Evolutionary conservation across 768 basidiomycete genomes (phyloP).

Genomic region (Auriscalpium orientale): DNA sequence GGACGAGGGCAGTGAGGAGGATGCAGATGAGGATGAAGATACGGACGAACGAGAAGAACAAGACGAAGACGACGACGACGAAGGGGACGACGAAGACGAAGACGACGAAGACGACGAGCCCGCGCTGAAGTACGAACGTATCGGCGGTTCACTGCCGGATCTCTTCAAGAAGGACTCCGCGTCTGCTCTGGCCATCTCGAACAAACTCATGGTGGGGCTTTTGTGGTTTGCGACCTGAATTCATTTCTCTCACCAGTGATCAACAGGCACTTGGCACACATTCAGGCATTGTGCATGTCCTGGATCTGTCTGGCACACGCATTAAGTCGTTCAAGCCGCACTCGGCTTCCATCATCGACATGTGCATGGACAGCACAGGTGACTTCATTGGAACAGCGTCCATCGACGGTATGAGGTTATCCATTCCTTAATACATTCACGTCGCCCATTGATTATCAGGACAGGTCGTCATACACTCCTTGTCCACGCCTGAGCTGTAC

Average conservation of each 20-base stretch:
- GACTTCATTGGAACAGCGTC: constrained; percentile 92
- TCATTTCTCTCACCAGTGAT: not conserved
- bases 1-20: constrained; percentile 10
- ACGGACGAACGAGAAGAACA: constrained; percentile 10
- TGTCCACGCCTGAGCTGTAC: constrained; percentile 73
- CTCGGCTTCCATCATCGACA: constrained; percentile 77
- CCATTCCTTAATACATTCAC: not conserved
- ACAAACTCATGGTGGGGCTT: constrained; percentile 57
- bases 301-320: constrained; percentile 70
- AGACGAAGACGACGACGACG: constrained; percentile 37
- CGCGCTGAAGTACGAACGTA: constrained; percentile 82
- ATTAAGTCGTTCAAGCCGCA: constrained; percentile 91
- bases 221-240: not conserved
- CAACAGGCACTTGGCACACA: constrained; percentile 86
- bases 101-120: constrained; percentile 88
- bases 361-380: constrained; percentile 73
- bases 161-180: constrained; percentile 86
- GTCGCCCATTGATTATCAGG: constrained; percentile 40
- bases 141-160: constrained; percentile 64
- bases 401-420: constrained; percentile 67
- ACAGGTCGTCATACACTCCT: constrained; percentile 82
- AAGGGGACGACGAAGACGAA: constrained; percentile 47
- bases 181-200: constrained; percentile 71
- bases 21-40: constrained; percentile 12
- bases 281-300: constrained; percentile 82